A percentile compares a stretch with the other conserved stretches of the same genome.
Evolutionary conservation across 129 eudicot species (phyloP).

Genomic region (Erigeron canadensis): DNA sequence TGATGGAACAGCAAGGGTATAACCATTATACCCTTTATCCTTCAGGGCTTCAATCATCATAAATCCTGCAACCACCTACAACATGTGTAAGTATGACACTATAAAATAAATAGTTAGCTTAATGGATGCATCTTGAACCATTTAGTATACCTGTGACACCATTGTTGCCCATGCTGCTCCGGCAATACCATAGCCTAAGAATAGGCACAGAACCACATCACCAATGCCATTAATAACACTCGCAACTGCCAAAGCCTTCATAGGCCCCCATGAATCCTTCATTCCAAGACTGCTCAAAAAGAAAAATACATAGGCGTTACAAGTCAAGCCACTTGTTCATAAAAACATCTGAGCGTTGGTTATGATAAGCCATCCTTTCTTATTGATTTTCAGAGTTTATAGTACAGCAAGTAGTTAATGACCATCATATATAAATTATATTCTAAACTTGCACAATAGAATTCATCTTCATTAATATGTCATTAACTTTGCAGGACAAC

Average conservation of each 20-base stretch:
- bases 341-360: background rate
- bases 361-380: background rate
- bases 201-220: slow-evolving; percentile 71
- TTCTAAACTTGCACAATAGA: background rate
- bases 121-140: background rate
- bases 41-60: slow-evolving; percentile 87
- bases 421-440: background rate
- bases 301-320: slow-evolving; percentile 7
- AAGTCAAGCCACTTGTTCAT: slow-evolving; percentile 13
- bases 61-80: slow-evolving; percentile 82
- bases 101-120: background rate
- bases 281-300: slow-evolving; percentile 76
- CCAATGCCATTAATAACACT: slow-evolving; percentile 79
- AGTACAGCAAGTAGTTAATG: background rate
- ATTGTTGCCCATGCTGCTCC: slow-evolving; percentile 99
- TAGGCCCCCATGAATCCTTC: slow-evolving; percentile 99
- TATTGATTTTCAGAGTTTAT: no score
- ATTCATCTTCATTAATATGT: background rate
- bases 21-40: slow-evolving; percentile 81
- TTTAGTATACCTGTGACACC: slow-evolving; percentile 70
- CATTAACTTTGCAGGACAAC: slow-evolving; percentile 1
- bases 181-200: slow-evolving; percentile 84
- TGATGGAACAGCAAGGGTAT: slow-evolving; percentile 66
- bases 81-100: slow-evolving; percentile 20
- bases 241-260: slow-evolving; percentile 90